Percentiles rank a stretch among this genome's conserved stretches.
These are phyloP conservation scores for Moricandia arvensis DNA, from an alignment of 345 rosid species.

Conservation along the genomic window DNA sequence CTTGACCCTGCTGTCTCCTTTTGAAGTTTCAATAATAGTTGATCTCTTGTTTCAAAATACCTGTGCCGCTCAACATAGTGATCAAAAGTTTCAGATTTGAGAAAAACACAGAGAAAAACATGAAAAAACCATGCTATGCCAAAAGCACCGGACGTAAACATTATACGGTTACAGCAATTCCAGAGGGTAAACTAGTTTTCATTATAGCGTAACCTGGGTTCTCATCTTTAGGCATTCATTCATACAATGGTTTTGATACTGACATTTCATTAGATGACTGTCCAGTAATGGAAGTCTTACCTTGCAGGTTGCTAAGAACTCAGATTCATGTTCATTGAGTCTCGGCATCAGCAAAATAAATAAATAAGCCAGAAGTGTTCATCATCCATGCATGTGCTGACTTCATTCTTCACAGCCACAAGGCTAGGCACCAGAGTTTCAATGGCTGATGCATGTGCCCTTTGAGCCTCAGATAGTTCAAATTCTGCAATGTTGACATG, in stretches of 20 bases:
- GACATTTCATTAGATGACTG: background rate
- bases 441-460: constrained; percentile 54
- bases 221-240: background rate
- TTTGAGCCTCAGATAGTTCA: constrained; percentile 55
- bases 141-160: background rate
- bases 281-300: constrained; percentile 34
- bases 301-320: constrained; percentile 60
- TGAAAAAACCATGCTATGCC: background rate
- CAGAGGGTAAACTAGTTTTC: background rate
- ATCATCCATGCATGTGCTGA: constrained; percentile 41
- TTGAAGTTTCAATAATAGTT: constrained; percentile 53
- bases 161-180: background rate
- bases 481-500: constrained; percentile 46
- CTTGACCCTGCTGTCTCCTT: constrained; percentile 28
- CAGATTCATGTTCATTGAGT: constrained; percentile 54
- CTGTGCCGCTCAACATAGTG: constrained; percentile 32
- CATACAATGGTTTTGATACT: background rate
- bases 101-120: background rate
- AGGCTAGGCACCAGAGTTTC: constrained; percentile 56
- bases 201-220: background rate
- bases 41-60: constrained; percentile 53
- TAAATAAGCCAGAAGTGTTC: constrained; percentile 71
- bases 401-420: constrained; percentile 46
- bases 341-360: constrained; percentile 68
- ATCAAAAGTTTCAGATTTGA: background rate